phyloP scores from a whole-genome alignment of 208 protist species.

The Spongospora subterranea region DNA sequence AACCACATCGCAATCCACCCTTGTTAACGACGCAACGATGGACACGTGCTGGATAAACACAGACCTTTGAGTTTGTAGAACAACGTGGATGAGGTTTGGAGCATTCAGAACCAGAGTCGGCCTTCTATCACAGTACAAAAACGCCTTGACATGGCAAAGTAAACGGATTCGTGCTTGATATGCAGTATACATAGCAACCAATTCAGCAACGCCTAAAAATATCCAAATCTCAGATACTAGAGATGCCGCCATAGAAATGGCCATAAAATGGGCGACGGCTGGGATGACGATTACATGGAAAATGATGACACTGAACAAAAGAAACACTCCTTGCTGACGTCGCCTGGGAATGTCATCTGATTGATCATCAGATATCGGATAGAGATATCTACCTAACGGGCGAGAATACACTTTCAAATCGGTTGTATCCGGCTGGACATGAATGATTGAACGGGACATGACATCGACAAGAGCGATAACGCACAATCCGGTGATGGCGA shows the following conservation, averaged over 20 bases:
- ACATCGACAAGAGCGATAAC: not conserved
- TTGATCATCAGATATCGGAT: not conserved
- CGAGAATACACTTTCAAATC: not conserved
- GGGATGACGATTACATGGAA: not conserved
- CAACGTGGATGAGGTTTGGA: conserved; percentile 24
- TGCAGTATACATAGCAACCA: conserved; percentile 14
- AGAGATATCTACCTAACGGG: not conserved
- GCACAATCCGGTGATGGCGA: not conserved
- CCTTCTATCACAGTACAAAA: not conserved
- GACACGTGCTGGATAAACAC: not conserved
- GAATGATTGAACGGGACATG: not conserved
- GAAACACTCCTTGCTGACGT: not conserved
- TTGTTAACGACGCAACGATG: not conserved
- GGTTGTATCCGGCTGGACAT: conserved; percentile 16
- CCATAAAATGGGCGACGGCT: not conserved
- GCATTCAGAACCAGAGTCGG: not conserved
- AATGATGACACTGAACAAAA: not conserved
- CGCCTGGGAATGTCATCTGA: not conserved
- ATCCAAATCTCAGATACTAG: not conserved
- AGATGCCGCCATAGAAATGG: not conserved
- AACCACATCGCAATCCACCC: conserved; percentile 4
- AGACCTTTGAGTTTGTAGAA: not conserved
- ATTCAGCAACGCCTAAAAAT: not conserved
- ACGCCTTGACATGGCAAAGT: not conserved
- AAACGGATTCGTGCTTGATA: not conserved